A percentile compares a stretch with the other conserved stretches of the same genome.
phyloP scores from a whole-genome alignment of 2,329 filamentous ascomycete species.

The Blumeria hordei region DNA sequence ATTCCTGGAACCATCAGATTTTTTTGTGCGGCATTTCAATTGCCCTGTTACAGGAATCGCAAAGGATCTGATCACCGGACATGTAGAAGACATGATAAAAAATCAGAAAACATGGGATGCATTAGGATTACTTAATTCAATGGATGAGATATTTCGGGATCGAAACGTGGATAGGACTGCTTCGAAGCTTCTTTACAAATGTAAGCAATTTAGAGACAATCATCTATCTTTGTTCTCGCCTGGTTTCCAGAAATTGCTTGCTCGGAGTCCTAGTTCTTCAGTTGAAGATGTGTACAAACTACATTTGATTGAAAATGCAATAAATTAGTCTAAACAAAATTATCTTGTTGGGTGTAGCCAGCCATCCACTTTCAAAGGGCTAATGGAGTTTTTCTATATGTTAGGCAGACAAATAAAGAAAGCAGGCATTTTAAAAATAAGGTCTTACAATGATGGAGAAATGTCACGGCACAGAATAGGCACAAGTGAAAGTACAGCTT shows the following conservation, averaged over 20 bases:
- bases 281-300: neutral
- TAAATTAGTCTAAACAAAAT: neutral
- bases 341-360: neutral
- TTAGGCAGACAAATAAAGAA: neutral
- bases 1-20: neutral
- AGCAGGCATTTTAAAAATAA: neutral
- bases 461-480: too few species aligned
- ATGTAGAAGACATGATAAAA: neutral
- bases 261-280: neutral
- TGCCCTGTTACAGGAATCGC: neutral
- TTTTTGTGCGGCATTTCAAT: neutral
- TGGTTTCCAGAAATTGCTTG: neutral
- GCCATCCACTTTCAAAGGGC: neutral
- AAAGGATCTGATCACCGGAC: neutral
- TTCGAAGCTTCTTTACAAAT: neutral
- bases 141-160: neutral
- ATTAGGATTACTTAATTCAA: neutral
- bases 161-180: neutral
- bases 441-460: neutral
- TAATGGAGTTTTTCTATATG: neutral
- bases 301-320: neutral
- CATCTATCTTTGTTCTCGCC: neutral
- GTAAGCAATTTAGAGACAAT: neutral
- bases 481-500: too few species aligned
- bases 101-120: neutral